phyloP scores from a whole-genome alignment of 306 rosid species.

The Pyrus bretschneideri region DNA sequence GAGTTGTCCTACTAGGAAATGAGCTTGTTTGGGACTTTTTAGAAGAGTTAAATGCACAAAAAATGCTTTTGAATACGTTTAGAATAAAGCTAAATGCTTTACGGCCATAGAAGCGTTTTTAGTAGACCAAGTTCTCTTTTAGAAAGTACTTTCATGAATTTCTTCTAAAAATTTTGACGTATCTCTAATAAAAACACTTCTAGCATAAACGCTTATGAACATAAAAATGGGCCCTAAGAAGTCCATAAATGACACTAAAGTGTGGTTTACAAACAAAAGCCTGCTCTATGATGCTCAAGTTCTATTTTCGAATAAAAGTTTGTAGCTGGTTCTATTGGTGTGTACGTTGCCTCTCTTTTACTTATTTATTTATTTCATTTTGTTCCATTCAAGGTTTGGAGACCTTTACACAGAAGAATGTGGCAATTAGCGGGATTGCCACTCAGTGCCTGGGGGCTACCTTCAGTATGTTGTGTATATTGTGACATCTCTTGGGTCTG shows the following conservation, averaged over 20 bases:
- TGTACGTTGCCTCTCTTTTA: not conserved
- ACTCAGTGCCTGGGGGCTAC: conserved; percentile 79
- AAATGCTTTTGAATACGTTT: not conserved
- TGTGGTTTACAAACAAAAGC: no score
- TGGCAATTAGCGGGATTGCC: conserved; percentile 71
- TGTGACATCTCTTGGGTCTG: conserved; percentile 69
- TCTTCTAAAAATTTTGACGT: not conserved
- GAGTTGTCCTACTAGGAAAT: not conserved
- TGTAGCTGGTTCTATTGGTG: not conserved
- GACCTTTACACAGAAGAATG: conserved; percentile 62
- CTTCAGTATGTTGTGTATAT: conserved; percentile 61
- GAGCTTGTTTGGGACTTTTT: not conserved
- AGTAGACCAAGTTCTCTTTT: not conserved
- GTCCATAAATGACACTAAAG: no score
- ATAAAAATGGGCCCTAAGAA: no score
- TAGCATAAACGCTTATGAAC: not conserved
- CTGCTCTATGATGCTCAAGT: no score
- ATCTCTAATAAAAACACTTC: not conserved
- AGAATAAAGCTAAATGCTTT: no score
- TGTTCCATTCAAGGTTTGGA: conserved; percentile 31
- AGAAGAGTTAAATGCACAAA: not conserved
- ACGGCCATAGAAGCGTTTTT: not conserved
- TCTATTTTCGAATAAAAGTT: no score
- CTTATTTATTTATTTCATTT: not conserved
- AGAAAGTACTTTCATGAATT: not conserved